Evolutionary conservation across 306 rosid species (phyloP).

Genomic region (Prunus davidiana): DNA sequence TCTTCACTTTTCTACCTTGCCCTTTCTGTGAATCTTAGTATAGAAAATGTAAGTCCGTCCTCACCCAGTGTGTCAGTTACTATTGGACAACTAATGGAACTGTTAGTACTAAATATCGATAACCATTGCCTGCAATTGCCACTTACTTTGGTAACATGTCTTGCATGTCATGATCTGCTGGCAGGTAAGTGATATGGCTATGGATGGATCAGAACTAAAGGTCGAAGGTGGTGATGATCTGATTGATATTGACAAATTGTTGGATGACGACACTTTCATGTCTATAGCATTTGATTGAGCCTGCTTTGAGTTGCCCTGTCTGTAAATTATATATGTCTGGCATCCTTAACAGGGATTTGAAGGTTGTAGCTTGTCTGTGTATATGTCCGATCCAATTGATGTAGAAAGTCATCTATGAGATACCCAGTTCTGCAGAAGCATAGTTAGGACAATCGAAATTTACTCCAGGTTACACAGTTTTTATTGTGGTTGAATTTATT

Average conservation of each 20-base stretch:
- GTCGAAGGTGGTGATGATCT: constrained; percentile 60
- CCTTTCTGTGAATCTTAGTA: not conserved
- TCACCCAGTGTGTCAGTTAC: not conserved
- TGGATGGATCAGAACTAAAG: constrained; percentile 49
- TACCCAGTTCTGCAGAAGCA: not conserved
- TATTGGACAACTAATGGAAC: not conserved
- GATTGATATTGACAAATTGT: constrained; percentile 63
- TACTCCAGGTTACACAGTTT: not conserved
- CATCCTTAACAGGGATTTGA: constrained; percentile 29
- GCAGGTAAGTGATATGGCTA: constrained; percentile 45
- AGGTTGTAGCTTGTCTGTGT: constrained; percentile 38
- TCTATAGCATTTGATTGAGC: constrained; percentile 68
- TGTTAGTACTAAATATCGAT: not conserved
- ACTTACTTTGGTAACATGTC: not conserved
- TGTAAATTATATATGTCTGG: constrained; percentile 37
- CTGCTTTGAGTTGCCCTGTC: constrained; percentile 18
- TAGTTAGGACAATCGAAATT: not conserved
- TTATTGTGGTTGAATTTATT: not conserved
- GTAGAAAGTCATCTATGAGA: not conserved
- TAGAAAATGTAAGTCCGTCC: not conserved
- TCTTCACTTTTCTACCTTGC: not conserved
- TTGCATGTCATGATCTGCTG: constrained; percentile 2
- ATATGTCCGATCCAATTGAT: constrained; percentile 32
- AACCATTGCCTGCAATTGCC: not conserved
- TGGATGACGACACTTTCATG: constrained; percentile 71